A percentile compares a stretch with the other conserved stretches of the same genome.
These are phyloP conservation scores for Phialophora tarda DNA, from an alignment of 2,329 filamentous ascomycete genomes.

Conservation along the genomic window DNA sequence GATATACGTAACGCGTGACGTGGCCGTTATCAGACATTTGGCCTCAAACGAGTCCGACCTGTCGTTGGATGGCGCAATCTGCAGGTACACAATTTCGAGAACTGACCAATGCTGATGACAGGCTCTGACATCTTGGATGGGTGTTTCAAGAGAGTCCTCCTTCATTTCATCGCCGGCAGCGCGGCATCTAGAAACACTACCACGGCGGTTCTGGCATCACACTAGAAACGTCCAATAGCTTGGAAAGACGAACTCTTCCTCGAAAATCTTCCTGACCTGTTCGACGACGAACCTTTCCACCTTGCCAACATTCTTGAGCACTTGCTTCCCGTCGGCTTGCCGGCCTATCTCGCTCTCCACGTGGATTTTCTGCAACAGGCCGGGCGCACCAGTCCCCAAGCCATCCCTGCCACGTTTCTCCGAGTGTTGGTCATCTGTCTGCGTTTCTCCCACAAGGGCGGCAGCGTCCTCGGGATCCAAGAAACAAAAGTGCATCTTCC, in stretches of 20 bases:
- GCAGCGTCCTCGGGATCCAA: conserved; percentile 88
- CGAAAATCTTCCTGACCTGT: conserved; percentile 94
- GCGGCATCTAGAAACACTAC: neutral
- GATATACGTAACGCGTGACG: conserved; percentile 25
- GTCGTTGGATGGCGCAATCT: conserved; percentile 3
- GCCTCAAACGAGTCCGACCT: neutral
- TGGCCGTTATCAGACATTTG: conserved; percentile 22
- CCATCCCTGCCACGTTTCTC: conserved; percentile 37
- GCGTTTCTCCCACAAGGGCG: conserved; percentile 65
- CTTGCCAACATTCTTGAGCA: conserved; percentile 97
- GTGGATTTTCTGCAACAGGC: conserved; percentile 85
- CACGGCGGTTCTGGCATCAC: conserved; percentile 46
- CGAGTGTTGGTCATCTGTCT: conserved; percentile 40
- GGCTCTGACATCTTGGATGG: too few species aligned
- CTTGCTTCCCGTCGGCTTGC: conserved; percentile 88
- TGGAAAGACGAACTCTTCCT: conserved; percentile 97
- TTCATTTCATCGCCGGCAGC: neutral
- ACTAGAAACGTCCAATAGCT: conserved; percentile 98
- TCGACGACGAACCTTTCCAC: conserved; percentile 97
- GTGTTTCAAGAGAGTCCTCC: neutral
- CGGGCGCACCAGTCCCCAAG: conserved; percentile 58
- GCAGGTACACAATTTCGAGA: conserved; percentile 8
- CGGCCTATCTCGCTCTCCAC: conserved; percentile 98
- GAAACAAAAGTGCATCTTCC: conserved; percentile 91
- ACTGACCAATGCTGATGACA: conserved; percentile 2